phyloP scores from a whole-genome alignment of 176 grass and related monocot species.

The Bonia amplexicaulis region DNA sequence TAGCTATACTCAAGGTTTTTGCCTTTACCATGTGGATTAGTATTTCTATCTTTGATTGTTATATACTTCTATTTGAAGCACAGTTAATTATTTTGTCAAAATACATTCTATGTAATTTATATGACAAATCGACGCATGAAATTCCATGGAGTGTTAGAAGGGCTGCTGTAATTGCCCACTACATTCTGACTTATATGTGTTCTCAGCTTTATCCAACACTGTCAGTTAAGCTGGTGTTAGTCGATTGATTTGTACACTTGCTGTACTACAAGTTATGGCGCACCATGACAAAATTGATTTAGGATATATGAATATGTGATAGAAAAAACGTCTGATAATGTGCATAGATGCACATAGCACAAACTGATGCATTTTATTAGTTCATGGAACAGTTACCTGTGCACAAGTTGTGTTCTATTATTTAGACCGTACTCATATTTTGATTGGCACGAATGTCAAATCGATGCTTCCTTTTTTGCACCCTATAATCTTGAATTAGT shows the following conservation, averaged over 20 bases:
- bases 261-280: not conserved
- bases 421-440: not conserved
- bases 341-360: not conserved
- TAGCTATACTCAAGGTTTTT: constrained; percentile 87
- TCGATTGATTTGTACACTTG: not conserved
- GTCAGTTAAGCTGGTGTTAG: not conserved
- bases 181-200: not conserved
- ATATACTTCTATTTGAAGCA: not conserved
- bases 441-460: not conserved
- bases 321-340: not conserved
- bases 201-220: not conserved
- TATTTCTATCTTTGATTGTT: not conserved
- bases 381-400: not conserved
- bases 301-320: not conserved
- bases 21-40: not conserved
- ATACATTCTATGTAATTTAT: not conserved
- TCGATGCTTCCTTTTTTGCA: not conserved
- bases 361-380: not conserved
- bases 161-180: not conserved
- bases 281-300: not conserved
- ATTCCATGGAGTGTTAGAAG: not conserved
- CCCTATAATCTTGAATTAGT: not conserved
- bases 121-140: not conserved
- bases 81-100: not conserved
- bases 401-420: not conserved